Percentiles rank a stretch among this genome's conserved stretches.
phyloP scores from a whole-genome alignment of 257 asterid species.

The Prunella vulgaris region DNA sequence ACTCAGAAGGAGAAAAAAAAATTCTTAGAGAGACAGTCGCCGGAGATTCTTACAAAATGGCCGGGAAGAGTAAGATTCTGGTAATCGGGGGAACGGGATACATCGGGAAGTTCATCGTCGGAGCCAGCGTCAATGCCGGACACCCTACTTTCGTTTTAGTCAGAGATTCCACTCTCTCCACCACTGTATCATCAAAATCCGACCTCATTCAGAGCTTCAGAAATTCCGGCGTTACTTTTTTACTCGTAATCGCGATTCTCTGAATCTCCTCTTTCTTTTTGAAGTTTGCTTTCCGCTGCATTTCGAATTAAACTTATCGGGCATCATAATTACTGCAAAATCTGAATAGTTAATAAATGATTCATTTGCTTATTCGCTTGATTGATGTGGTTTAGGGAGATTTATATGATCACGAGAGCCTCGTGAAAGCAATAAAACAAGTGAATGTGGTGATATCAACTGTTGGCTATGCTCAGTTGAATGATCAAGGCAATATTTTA shows the following conservation, averaged over 20 bases:
- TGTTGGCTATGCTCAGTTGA: conserved; percentile 39
- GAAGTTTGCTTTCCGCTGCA: background rate
- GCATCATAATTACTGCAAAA: background rate
- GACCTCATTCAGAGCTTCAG: conserved; percentile 38
- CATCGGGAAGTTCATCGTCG: conserved; percentile 57
- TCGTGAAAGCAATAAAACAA: conserved; percentile 51
- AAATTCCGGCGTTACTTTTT: conserved; percentile 36
- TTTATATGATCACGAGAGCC: conserved; percentile 46
- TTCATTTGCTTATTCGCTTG: background rate
- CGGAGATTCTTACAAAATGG: conserved; percentile 30
- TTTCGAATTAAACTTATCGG: background rate
- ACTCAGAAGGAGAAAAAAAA: too few species aligned
- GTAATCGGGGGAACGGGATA: conserved; percentile 54
- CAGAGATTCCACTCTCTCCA: conserved; percentile 37
- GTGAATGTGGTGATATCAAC: conserved; percentile 66
- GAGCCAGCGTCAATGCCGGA: conserved; percentile 36
- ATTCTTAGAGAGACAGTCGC: background rate
- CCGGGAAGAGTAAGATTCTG: conserved; percentile 46
- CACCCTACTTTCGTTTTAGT: conserved; percentile 44
- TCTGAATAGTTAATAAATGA: background rate
- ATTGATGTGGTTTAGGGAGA: conserved; percentile 38
- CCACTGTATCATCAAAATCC: conserved; percentile 34
- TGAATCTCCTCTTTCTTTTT: too few species aligned
- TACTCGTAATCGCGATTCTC: conserved; percentile 24
- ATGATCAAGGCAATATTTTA: conserved; percentile 45